Conservation (phyloP, 495 filamentous ascomycete species). For the Hypoxylon trugodes region DNA sequence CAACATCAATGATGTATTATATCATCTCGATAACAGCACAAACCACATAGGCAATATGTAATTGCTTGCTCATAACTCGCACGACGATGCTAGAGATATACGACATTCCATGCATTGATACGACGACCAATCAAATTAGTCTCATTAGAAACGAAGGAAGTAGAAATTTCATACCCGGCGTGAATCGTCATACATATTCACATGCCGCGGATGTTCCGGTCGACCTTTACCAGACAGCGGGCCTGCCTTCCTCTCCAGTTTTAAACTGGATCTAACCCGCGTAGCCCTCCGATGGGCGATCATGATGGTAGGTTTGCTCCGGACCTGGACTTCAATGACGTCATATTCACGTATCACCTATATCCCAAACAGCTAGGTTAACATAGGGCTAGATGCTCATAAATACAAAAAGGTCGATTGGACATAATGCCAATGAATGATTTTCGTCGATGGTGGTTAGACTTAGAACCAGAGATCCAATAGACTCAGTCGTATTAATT, state of each 20-base stretch:
- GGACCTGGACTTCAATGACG: constrained; percentile 19
- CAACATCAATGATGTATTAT: no score
- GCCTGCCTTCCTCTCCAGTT: constrained; percentile 6
- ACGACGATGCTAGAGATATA: no score
- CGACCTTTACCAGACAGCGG: neutral
- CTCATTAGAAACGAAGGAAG: neutral
- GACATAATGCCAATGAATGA: neutral
- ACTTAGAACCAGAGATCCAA: neutral
- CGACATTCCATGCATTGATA: neutral
- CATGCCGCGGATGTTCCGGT: constrained; percentile 1
- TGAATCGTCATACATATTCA: neutral
- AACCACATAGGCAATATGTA: no score
- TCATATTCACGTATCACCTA: constrained; percentile 5
- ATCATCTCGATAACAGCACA: no score
- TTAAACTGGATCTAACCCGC: neutral
- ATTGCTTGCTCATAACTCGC: no score
- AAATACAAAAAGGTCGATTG: constrained; percentile 17
- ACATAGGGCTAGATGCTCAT: neutral
- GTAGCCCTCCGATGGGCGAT: neutral
- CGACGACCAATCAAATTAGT: neutral
- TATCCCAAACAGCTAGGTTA: neutral
- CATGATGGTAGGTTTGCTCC: constrained; percentile 14
- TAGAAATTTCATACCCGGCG: neutral
- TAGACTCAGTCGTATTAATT: neutral
- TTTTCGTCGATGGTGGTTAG: neutral